Base-by-base conservation (phyloP, 495 filamentous ascomycete species). In the Penicillium bialowiezense region DNA sequence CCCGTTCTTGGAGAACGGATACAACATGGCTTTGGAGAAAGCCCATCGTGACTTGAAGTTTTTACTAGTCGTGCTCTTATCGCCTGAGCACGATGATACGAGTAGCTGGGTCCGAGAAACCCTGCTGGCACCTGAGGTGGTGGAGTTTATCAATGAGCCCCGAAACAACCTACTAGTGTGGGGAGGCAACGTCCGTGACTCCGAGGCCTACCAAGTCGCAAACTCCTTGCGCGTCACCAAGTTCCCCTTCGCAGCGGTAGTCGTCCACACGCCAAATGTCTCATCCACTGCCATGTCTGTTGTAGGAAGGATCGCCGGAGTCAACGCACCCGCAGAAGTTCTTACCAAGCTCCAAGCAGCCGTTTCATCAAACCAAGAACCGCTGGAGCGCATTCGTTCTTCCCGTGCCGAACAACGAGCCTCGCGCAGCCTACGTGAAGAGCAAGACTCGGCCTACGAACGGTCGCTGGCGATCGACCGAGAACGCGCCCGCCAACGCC, bases 381-480 rank as follows among this genome's bases (percentile, higher is more conserved):
- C 87, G 18, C 71, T 98, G 1, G 79, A 82, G 29, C 76, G 79
- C 18, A 81, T 87, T 20, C 79, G 90, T 15, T 76, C 81, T 1
- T 77, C 84, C 40, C 75, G 90, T n/a, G 76, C 77, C 17, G 86
- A 88, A 39, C 89, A 95, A 55, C 82, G 91, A 53, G 81, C 87
- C 7, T 81, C 85, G 15, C 79, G 93, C 23, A 87, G 74, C 53
- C 66, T 98, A 18, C 83, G 90, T 4, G 79, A 86, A 44, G 80
- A 93, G 60, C 95, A 97, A 52, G 89, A 96, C 62, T 85, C 81
- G 2, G 93, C 93, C 3, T 98, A 97, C 60, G 92, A 98, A 67
- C 78, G 89, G 48, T 93, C 88, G 0, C 73, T 98, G 40, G 90
- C 91, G 8, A 82, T 83, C 36, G 93, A 98, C 67, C 77, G 91